Conservation (phyloP, 2,329 filamentous ascomycete species). For the Penicillium sp. region DNA sequence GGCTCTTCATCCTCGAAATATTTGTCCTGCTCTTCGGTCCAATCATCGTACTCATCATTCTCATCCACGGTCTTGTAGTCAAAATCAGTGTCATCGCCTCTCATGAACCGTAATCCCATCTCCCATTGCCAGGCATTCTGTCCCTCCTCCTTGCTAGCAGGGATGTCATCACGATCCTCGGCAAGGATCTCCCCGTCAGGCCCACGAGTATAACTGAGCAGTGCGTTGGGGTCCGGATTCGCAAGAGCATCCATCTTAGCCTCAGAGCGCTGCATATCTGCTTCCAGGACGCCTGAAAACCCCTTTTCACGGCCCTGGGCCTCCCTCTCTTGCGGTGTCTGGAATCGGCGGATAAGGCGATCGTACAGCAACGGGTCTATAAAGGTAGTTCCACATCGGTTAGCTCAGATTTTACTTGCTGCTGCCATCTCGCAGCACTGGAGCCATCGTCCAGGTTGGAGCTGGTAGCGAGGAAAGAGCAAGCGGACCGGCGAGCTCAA, state of each 20-base stretch:
- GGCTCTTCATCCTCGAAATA: constrained; percentile 80
- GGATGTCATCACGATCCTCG: constrained; percentile 56
- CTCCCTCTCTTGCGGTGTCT: constrained; percentile 67
- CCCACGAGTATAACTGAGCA: constrained; percentile 49
- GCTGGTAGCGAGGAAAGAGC: constrained; percentile 26
- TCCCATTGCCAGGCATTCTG: constrained; percentile 65
- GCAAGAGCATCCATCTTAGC: constrained; percentile 63
- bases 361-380: constrained; percentile 77
- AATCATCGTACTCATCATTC: constrained; percentile 67
- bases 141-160: constrained; percentile 61
- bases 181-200: constrained; percentile 54
- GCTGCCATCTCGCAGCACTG: constrained; percentile 12
- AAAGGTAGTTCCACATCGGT: constrained; percentile 15
- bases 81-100: constrained; percentile 71
- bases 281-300: constrained; percentile 72
- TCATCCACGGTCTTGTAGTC: constrained; percentile 68
- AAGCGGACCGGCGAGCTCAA: constrained; percentile 58
- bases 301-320: constrained; percentile 68
- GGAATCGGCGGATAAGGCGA: constrained; percentile 70
- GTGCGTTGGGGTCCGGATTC: constrained; percentile 50
- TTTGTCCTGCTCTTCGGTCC: constrained; percentile 61
- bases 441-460: constrained; percentile 3
- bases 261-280: constrained; percentile 71
- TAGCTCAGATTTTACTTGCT: constrained; percentile 23
- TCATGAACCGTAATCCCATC: constrained; percentile 68